Evolutionary conservation across 2,329 filamentous ascomycete species (phyloP), one percentile per base, ranked within the genome.

Genomic region (Colletotrichum destructivum): DNA sequence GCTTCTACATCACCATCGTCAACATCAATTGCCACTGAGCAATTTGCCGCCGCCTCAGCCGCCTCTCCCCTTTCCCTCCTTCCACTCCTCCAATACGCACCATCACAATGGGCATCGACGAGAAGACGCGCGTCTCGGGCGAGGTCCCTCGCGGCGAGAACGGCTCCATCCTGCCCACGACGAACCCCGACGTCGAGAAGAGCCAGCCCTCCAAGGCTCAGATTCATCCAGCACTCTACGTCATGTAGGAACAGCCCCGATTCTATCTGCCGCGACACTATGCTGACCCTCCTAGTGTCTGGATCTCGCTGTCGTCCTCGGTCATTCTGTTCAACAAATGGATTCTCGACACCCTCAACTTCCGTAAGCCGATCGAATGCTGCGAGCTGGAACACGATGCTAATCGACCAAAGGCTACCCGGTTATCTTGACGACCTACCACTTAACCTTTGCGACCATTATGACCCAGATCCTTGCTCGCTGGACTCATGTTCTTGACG

Each of bases 251-350:
- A 57, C 59, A n/a, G n/a, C 38, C 15, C 54, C 52, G 42, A 11
- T 21, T 26, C 18, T 51, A 35, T 18, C 51, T 61, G 26, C 49
- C 46, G 16, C 21, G 65, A 49, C 26, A 35, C 47, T 62, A 13
- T 66, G 76, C 69, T 44, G 38, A 23, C 57, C 9, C 40, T n/a
- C n/a, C 52, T 82, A 98, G 95, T 78, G 88, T 91, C 77, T 99
- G 96, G 96, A 98, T 99, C 80, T 87, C 91, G 71, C 88, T 98
- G 82, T 97, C 94, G 79, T 98, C 95, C 54, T 94, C 93, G 78
- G 95, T 98, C 80, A 99, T 99, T 82, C 88, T 99, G 74, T 98
- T 98, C 92, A 98, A 99, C 91, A 99, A 99, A 90, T 98, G 94
- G 91, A 94, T 99, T 79, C 89, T 98, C 74, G 92, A 96, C 79